Base-by-base conservation (phyloP, 2,329 filamentous ascomycete species). In the Alternaria atra region DNA sequence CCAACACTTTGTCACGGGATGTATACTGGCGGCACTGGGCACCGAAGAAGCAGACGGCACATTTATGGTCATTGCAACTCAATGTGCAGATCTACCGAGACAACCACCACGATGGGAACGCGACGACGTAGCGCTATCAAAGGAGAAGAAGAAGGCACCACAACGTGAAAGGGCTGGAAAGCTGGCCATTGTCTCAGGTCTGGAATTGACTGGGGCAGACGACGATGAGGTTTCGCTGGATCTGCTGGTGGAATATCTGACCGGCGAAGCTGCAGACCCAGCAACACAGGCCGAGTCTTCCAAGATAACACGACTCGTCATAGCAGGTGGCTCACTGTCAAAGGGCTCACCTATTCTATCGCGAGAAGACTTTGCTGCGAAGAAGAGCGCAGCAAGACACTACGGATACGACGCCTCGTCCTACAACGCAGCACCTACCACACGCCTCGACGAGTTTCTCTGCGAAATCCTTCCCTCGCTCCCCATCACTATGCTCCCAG, bases 11-110 rank as follows among this genome's bases (percentile, higher is more conserved):
- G 94, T 97, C 2, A 99, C 95, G 0, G 95, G 95, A 27, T 96
- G 92, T 71, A 93, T 99, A 71, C 86, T 98, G 42, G 94, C 93
- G n/a, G 93, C 94, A 3, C 88, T 99, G 82, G 95, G 95, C 35
- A 97, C 93, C 0, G 95, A 99, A 77, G 97, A 97, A 72, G 85
- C 88, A 53, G 90, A 94, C 79, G 95, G 95, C 65, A 92, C 97
- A 69, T 93, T 99, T 62, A 93, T 98, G 71, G 91, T 97, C 6
- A 85, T 98, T 40, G 94, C 97, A 78, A 84, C 97, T 68, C 92
- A 94, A 73, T 89, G 97, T 43, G 92, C 95, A 6, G 93, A 97
- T 75, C 81, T 99, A 5, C 86, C 94, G 15, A 88, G 89, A 0
- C 95, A 99, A 73, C 90, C 92, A 12, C 85, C 87, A 51, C 88